A percentile compares a stretch with the other conserved stretches of the same genome.
phyloP scores from a whole-genome alignment of 2,329 filamentous ascomycete species.

The Trichocomaceae sp. region DNA sequence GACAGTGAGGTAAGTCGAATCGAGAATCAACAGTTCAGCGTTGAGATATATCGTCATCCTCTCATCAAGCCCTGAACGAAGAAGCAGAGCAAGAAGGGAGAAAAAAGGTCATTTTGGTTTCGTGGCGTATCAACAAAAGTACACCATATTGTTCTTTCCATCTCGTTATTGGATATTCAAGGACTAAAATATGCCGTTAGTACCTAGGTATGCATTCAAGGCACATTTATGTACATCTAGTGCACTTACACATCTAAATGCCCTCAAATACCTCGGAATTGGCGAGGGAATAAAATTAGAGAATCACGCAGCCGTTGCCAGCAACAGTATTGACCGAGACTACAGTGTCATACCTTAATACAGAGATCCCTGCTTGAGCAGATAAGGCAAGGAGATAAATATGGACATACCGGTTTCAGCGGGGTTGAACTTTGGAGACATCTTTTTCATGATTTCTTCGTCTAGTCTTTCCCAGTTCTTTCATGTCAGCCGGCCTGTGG shows the following conservation, averaged over 20 bases:
- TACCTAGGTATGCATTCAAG: background rate
- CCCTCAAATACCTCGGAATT: background rate
- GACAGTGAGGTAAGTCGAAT: background rate
- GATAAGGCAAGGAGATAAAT: background rate
- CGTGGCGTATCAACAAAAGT: background rate
- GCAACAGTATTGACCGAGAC: background rate
- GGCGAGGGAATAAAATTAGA: conserved; percentile 2
- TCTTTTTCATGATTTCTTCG: background rate
- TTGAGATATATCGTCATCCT: background rate
- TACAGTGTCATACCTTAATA: background rate
- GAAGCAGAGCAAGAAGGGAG: background rate
- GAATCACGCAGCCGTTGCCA: conserved; percentile 3
- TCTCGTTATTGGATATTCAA: background rate
- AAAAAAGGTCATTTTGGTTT: background rate
- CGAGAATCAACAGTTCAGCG: background rate
- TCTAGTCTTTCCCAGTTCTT: background rate
- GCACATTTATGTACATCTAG: no score
- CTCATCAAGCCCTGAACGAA: background rate
- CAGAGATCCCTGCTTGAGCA: background rate
- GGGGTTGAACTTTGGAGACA: conserved; percentile 10
- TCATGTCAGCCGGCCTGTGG: background rate
- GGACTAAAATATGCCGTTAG: no score
- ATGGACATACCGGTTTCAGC: conserved; percentile 9
- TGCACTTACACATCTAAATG: background rate
- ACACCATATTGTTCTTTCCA: background rate